Percentiles rank a stretch among this genome's conserved stretches.
phyloP scores from a whole-genome alignment of 495 filamentous ascomycete species.

The Penicillium tannophilum region DNA sequence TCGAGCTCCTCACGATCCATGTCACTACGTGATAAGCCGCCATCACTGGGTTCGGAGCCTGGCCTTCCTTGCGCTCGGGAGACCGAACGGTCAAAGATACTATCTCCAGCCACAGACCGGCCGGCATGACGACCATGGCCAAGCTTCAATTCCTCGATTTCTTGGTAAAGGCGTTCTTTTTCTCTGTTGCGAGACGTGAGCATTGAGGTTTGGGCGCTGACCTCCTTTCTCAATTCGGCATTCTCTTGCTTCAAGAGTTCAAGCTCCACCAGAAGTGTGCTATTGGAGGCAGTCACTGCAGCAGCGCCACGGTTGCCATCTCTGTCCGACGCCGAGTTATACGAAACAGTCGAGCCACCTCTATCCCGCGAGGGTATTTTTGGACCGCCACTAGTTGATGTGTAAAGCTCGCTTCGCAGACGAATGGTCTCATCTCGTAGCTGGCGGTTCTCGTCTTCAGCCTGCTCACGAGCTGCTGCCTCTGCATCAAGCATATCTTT shows the following conservation, averaged over 20 bases:
- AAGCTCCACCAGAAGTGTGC: constrained; percentile 70
- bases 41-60: constrained; percentile 70
- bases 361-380: constrained; percentile 56
- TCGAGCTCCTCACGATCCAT: constrained; percentile 84
- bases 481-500: constrained; percentile 95
- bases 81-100: constrained; percentile 88
- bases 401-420: constrained; percentile 65
- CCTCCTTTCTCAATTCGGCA: constrained; percentile 85
- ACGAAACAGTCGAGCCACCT: constrained; percentile 58
- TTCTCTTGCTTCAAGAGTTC: constrained; percentile 89
- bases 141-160: constrained; percentile 95
- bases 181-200: constrained; percentile 93
- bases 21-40: constrained; percentile 71
- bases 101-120: constrained; percentile 76
- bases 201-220: constrained; percentile 96
- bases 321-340: constrained; percentile 61
- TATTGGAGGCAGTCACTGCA: constrained; percentile 54
- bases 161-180: constrained; percentile 90
- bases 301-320: constrained; percentile 57
- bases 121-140: constrained; percentile 68
- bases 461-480: constrained; percentile 83
- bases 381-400: constrained; percentile 42
- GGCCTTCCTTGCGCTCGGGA: constrained; percentile 79
- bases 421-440: constrained; percentile 83
- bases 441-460: constrained; percentile 82